phyloP scores from a whole-genome alignment of 768 basidiomycete genomes.

The Daedalea quercina region DNA sequence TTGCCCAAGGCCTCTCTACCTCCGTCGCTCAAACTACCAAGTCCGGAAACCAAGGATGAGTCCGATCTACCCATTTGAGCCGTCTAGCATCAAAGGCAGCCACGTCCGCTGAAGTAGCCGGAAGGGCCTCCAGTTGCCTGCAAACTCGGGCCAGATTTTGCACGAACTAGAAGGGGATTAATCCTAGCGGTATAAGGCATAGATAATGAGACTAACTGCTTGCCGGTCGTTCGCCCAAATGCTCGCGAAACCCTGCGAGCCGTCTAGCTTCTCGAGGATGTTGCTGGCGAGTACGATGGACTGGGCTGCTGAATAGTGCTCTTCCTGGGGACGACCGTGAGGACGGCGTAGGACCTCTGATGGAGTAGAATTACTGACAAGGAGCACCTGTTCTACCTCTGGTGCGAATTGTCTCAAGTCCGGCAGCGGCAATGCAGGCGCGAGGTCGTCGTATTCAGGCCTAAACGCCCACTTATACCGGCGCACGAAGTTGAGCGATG shows the following conservation, averaged over 20 bases:
- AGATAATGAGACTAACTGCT: slow-evolving; percentile 18
- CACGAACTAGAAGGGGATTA: slow-evolving; percentile 31
- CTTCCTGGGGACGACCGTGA: slow-evolving; percentile 24
- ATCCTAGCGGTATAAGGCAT: neutral
- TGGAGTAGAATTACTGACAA: slow-evolving; percentile 7
- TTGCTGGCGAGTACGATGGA: slow-evolving; percentile 38
- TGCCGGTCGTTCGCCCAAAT: slow-evolving; percentile 9
- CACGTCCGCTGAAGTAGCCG: slow-evolving; percentile 10
- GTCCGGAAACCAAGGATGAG: slow-evolving; percentile 23
- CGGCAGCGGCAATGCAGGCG: slow-evolving; percentile 45
- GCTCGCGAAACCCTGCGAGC: slow-evolving; percentile 4
- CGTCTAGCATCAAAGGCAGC: slow-evolving; percentile 8
- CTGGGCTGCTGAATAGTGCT: slow-evolving; percentile 33
- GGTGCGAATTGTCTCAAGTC: slow-evolving; percentile 44
- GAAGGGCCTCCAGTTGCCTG: slow-evolving; percentile 8
- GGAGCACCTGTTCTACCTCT: slow-evolving; percentile 31
- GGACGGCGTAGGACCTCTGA: neutral
- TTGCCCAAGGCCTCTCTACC: neutral
- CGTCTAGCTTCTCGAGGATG: slow-evolving; percentile 24
- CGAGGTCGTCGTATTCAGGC: slow-evolving; percentile 48
- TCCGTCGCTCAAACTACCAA: neutral
- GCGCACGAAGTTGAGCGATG: slow-evolving; percentile 50
- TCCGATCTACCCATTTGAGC: slow-evolving; percentile 17
- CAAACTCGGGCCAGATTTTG: slow-evolving; percentile 13
- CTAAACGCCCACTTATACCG: slow-evolving; percentile 79